Evolutionary conservation across 371 early-diverging fungal genomes (phyloP).

Genomic region (Umbelopsis sp.): DNA sequence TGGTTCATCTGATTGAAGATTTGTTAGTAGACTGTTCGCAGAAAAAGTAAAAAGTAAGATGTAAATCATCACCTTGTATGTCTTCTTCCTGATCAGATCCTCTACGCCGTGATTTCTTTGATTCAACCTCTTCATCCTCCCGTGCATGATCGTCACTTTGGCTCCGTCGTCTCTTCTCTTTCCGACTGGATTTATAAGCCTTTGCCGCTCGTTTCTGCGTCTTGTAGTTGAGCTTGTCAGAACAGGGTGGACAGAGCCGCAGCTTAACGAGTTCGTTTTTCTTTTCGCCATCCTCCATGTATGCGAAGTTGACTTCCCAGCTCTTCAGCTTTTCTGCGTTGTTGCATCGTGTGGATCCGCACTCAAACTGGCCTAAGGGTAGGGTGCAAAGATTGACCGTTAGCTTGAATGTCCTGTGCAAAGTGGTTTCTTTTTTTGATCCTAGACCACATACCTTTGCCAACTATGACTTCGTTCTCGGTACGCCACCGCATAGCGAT

Average conservation of each 20-base stretch:
- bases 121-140: slow-evolving; percentile 22
- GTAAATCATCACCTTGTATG: slow-evolving; percentile 1
- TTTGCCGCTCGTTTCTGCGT: slow-evolving; percentile 39
- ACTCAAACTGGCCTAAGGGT: slow-evolving; percentile 68
- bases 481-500: slow-evolving; percentile 88
- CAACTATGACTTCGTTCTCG: slow-evolving; percentile 73
- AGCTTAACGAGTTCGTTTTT: slow-evolving; percentile 86
- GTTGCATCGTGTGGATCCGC: slow-evolving; percentile 67
- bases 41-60: background rate
- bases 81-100: slow-evolving; percentile 20
- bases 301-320: slow-evolving; percentile 90
- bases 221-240: slow-evolving; percentile 48
- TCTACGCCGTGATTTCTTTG: slow-evolving; percentile 8
- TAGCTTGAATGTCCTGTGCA: background rate
- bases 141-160: background rate
- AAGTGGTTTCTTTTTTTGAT: too few relatives aligned
- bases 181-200: slow-evolving; percentile 18
- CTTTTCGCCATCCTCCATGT: slow-evolving; percentile 68
- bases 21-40: background rate
- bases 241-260: slow-evolving; percentile 73
- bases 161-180: slow-evolving; percentile 7
- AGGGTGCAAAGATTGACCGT: background rate
- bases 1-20: background rate
- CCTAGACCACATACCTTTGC: slow-evolving; percentile 62
- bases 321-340: slow-evolving; percentile 52